Evolutionary conservation across 2,329 filamentous ascomycete genomes (phyloP).

Genomic region (Nannizziopsis barbatae): DNA sequence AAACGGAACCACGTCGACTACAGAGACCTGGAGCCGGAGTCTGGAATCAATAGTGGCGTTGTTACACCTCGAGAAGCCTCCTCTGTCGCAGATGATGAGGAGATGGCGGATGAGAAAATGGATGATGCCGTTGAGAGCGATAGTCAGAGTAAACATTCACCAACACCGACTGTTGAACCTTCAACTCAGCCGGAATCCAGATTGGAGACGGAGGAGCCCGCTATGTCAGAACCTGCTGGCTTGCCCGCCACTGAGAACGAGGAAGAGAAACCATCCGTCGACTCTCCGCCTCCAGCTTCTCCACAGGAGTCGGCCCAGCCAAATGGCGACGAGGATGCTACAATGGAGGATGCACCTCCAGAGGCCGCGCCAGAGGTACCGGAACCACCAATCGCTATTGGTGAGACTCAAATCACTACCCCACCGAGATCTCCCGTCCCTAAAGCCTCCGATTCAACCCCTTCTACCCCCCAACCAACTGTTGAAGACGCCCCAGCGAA

Average conservation of each 20-base stretch:
- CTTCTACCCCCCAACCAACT: neutral
- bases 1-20: constrained; percentile 52
- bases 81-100: constrained; percentile 36
- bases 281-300: constrained; percentile 24
- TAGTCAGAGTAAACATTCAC: constrained; percentile 22
- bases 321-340: constrained; percentile 23
- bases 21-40: constrained; percentile 47
- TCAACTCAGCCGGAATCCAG: constrained; percentile 16
- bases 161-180: constrained; percentile 23
- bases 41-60: constrained; percentile 43
- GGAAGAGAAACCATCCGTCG: constrained; percentile 21
- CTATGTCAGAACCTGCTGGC: constrained; percentile 24
- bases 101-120: constrained; percentile 33
- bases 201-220: constrained; percentile 24
- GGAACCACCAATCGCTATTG: constrained; percentile 15
- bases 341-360: constrained; percentile 31
- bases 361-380: neutral
- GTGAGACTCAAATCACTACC: constrained; percentile 17
- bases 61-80: constrained; percentile 37
- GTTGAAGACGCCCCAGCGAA: neutral
- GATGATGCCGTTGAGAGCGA: constrained; percentile 32
- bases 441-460: constrained; percentile 9
- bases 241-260: constrained; percentile 19
- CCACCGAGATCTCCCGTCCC: constrained; percentile 19
- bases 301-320: constrained; percentile 24